Evolutionary conservation across 129 eudicot species (phyloP).

Genomic region (Mikania micrantha): DNA sequence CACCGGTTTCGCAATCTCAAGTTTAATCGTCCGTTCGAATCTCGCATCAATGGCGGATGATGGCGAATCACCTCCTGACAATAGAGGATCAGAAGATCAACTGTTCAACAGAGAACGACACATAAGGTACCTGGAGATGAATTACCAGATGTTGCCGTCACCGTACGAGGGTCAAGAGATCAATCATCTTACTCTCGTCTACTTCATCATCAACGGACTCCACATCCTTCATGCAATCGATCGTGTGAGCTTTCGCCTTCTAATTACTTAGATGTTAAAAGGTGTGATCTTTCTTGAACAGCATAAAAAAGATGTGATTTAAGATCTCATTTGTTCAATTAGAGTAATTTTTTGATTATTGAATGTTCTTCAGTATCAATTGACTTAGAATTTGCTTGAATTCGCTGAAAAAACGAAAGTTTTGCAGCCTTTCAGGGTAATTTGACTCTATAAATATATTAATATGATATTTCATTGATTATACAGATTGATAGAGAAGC

Average conservation of each 20-base stretch:
- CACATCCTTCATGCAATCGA: slow-evolving; percentile 61
- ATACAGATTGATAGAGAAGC: slow-evolving; percentile 63
- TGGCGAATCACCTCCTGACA: slow-evolving; percentile 1
- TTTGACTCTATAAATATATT: slow-evolving; percentile 8
- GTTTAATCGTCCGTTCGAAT: not conserved
- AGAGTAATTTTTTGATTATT: not conserved
- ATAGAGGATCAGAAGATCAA: slow-evolving; percentile 1
- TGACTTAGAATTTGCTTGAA: not conserved
- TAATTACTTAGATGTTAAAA: not conserved
- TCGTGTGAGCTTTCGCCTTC: slow-evolving; percentile 34
- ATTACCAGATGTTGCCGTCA: slow-evolving; percentile 56
- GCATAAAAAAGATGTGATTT: not conserved
- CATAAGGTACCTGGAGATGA: slow-evolving; percentile 58
- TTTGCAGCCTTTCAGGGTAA: slow-evolving; percentile 10
- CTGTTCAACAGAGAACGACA: slow-evolving; percentile 66
- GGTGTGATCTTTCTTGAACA: not conserved
- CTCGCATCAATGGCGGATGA: slow-evolving; percentile 34
- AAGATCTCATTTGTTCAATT: slow-evolving; percentile 6
- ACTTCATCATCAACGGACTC: slow-evolving; percentile 76
- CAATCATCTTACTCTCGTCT: slow-evolving; percentile 89
- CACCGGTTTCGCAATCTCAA: not conserved
- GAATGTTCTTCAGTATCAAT: not conserved
- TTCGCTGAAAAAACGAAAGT: not conserved
- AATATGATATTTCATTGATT: not conserved
- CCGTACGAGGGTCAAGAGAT: slow-evolving; percentile 71